A percentile compares a stretch with the other conserved stretches of the same genome.
Conservation (phyloP, 768 basidiomycete species). For the Leccinum uliginosum region DNA sequence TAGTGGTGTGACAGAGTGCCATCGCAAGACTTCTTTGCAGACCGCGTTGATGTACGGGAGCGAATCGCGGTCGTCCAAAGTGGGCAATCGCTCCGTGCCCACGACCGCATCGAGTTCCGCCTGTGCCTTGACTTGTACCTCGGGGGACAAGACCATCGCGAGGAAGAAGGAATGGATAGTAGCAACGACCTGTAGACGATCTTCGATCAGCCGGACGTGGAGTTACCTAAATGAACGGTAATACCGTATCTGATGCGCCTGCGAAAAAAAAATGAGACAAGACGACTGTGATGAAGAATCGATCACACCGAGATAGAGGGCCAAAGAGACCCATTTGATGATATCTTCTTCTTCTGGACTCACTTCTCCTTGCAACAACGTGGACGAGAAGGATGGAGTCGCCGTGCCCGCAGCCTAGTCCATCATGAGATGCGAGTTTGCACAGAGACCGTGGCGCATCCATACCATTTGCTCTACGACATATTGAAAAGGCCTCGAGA, state of each 20-base stretch:
- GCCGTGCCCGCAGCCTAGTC: conserved; percentile 16
- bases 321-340: conserved; percentile 17
- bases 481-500: conserved; percentile 41
- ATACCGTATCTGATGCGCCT: neutral
- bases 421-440: neutral
- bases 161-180: conserved; percentile 21
- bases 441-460: neutral
- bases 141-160: conserved; percentile 23
- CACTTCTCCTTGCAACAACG: conserved; percentile 9
- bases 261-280: neutral
- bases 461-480: conserved; percentile 46
- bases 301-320: conserved; percentile 7
- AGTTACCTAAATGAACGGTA: neutral
- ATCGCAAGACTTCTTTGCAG: conserved; percentile 23
- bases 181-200: conserved; percentile 9
- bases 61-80: conserved; percentile 15
- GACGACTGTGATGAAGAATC: neutral
- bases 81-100: conserved; percentile 18
- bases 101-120: conserved; percentile 24
- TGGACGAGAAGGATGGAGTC: conserved; percentile 17
- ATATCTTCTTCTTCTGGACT: conserved; percentile 15
- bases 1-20: conserved; percentile 16
- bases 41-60: conserved; percentile 27
- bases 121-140: conserved; percentile 21
- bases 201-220: neutral